Evolutionary conservation across 2,329 filamentous ascomycete genomes (phyloP).

Genomic region (Diplodia scrobiculata): DNA sequence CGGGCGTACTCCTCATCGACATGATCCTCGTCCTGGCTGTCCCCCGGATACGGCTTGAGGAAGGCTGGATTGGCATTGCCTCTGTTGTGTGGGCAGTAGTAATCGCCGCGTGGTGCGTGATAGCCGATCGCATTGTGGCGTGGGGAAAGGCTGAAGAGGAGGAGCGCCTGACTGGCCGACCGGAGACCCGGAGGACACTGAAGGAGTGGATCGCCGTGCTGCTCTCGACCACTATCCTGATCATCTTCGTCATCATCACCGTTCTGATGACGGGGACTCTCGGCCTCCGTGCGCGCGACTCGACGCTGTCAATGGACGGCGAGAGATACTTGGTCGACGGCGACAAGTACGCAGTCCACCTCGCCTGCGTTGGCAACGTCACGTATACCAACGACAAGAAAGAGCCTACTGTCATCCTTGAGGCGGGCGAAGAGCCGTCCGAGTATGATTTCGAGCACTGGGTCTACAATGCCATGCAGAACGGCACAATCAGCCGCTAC

Average conservation of each 20-base stretch:
- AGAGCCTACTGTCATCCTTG: constrained; percentile 79
- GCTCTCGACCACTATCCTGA: constrained; percentile 69
- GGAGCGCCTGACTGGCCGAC: constrained; percentile 83
- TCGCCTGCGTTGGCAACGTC: constrained; percentile 77
- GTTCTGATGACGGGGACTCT: constrained; percentile 78
- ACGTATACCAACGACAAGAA: constrained; percentile 59
- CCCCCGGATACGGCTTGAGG: constrained; percentile 72
- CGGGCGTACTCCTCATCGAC: constrained; percentile 69
- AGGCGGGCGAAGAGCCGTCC: constrained; percentile 77
- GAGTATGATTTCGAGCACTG: constrained; percentile 79
- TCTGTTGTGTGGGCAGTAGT: constrained; percentile 81
- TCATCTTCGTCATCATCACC: constrained; percentile 66
- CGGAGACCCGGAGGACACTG: constrained; percentile 79
- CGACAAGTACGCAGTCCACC: constrained; percentile 81
- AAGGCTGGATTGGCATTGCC: constrained; percentile 87
- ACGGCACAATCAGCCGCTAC: constrained; percentile 82
- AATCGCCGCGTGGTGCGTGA: constrained; percentile 75
- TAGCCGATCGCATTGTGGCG: constrained; percentile 78
- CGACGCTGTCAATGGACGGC: constrained; percentile 71
- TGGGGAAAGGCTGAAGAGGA: constrained; percentile 95
- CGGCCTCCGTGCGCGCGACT: constrained; percentile 76
- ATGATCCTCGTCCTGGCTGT: constrained; percentile 79
- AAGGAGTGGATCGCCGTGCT: constrained; percentile 83
- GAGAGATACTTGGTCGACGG: constrained; percentile 78
- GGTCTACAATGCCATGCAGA: constrained; percentile 72